These are phyloP conservation scores for Saccharata proteae DNA, from an alignment of 2,329 filamentous ascomycete species.

Conservation along the genomic window DNA sequence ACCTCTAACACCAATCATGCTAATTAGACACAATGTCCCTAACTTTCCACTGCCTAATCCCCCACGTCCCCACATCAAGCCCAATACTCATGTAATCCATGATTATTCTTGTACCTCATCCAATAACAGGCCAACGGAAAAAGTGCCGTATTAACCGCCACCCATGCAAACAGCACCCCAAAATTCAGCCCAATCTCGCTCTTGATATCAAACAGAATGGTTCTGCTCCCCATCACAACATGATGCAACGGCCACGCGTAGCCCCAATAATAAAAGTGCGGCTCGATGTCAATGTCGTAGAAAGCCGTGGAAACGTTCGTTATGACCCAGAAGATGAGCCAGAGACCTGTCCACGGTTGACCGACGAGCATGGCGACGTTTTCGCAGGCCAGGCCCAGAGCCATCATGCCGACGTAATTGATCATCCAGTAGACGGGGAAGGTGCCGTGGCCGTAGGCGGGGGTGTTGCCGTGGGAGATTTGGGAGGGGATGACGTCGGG, in stretches of 20 bases:
- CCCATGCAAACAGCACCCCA: constrained; percentile 48
- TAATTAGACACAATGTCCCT: too few species aligned
- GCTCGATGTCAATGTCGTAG: constrained; percentile 46
- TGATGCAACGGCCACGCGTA: constrained; percentile 53
- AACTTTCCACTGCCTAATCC: too few species aligned
- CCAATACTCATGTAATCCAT: constrained; percentile 5
- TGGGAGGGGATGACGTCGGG: constrained; percentile 29
- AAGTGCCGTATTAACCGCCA: constrained; percentile 37
- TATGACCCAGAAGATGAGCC: constrained; percentile 58
- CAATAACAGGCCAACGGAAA: constrained; percentile 40
- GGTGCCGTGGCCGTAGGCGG: constrained; percentile 44
- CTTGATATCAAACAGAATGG: constrained; percentile 49
- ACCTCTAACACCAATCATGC: too few species aligned
- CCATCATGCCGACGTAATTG: constrained; percentile 51
- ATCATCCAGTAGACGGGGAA: constrained; percentile 54
- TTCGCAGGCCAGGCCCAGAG: constrained; percentile 51
- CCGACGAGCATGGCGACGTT: constrained; percentile 53
- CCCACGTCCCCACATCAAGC: too few species aligned
- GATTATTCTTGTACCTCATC: constrained; percentile 26
- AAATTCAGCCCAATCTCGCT: constrained; percentile 49
- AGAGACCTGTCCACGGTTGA: constrained; percentile 48
- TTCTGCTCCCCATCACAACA: constrained; percentile 46
- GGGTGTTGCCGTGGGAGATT: constrained; percentile 28
- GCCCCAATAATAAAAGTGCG: constrained; percentile 49
- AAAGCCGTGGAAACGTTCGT: constrained; percentile 51